Percentiles rank a stretch among this genome's conserved stretches.
These are phyloP conservation scores for Leucaena leucocephala DNA, from an alignment of 306 rosid genomes.

Conservation along the genomic window DNA sequence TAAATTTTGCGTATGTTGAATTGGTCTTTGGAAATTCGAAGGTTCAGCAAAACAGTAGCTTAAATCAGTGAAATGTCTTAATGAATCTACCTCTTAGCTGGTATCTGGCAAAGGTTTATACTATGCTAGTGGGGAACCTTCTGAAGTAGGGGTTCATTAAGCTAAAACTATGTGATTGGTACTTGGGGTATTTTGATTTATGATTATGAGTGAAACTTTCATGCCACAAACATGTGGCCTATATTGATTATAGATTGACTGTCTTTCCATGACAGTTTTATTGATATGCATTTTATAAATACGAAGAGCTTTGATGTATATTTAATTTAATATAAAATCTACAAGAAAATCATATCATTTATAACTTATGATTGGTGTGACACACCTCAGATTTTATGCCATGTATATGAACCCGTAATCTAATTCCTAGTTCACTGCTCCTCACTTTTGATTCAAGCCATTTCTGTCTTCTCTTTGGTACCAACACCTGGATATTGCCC, in stretches of 20 bases:
- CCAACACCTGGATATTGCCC: neutral
- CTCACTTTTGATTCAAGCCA: neutral
- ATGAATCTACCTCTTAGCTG: neutral
- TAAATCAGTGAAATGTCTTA: neutral
- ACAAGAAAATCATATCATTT: neutral
- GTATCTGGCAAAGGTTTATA: neutral
- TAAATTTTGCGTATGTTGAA: conserved; percentile 1
- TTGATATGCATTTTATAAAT: conserved; percentile 1
- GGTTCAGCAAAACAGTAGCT: neutral
- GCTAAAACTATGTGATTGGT: neutral
- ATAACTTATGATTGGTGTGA: neutral
- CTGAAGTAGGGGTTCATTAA: neutral
- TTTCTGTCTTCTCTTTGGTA: neutral
- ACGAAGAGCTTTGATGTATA: neutral
- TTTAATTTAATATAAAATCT: neutral
- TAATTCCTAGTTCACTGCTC: neutral
- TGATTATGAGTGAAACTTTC: conserved; percentile 13
- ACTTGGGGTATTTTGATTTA: neutral
- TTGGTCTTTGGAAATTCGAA: conserved; percentile 3
- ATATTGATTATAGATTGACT: neutral
- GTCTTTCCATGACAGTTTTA: neutral
- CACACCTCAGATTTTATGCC: neutral
- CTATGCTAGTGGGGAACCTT: neutral
- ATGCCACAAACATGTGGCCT: conserved; percentile 9
- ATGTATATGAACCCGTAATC: neutral